These are phyloP conservation scores for Pseudogymnoascus sp. DNA, from an alignment of 2,329 filamentous ascomycete species.

Conservation along the genomic window DNA sequence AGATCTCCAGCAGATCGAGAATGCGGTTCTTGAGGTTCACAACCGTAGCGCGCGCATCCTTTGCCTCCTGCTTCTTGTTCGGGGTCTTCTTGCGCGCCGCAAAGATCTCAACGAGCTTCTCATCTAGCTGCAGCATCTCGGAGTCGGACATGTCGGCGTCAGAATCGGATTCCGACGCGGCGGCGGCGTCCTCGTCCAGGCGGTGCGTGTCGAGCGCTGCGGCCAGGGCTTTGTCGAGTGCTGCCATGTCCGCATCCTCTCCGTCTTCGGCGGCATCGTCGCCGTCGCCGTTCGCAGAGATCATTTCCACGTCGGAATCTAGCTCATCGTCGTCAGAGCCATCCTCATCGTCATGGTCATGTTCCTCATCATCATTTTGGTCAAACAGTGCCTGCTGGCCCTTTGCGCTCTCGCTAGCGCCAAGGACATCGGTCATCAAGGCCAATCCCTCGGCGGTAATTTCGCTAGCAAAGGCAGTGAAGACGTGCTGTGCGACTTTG, in stretches of 20 bases:
- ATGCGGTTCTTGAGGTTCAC: constrained; percentile 93
- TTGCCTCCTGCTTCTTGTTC: constrained; percentile 73
- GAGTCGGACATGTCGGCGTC: constrained; percentile 89
- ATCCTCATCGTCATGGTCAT: constrained; percentile 36
- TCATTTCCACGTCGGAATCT: constrained; percentile 42
- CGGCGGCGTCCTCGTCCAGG: constrained; percentile 49
- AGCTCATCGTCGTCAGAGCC: constrained; percentile 28
- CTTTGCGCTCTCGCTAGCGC: constrained; percentile 68
- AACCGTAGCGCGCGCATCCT: constrained; percentile 80
- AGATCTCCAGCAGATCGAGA: constrained; percentile 78
- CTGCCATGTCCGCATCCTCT: constrained; percentile 34
- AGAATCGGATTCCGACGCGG: constrained; percentile 44
- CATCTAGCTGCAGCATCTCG: constrained; percentile 85
- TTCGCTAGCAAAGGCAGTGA: constrained; percentile 68
- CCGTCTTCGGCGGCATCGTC: constrained; percentile 34
- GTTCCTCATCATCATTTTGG: constrained; percentile 51
- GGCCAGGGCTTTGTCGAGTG: constrained; percentile 62
- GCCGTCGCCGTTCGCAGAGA: constrained; percentile 37
- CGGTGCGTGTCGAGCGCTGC: constrained; percentile 66
- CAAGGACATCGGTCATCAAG: constrained; percentile 57
- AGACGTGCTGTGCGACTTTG: constrained; percentile 80
- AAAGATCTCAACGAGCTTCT: constrained; percentile 77
- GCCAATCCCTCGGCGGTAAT: constrained; percentile 66
- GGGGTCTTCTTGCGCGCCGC: constrained; percentile 58
- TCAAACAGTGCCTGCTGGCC: constrained; percentile 84